Evolutionary conservation across 1,284 basidiomycete species (phyloP), one percentile per base, ranked within the genome.

Genomic region (Caloboletus inedulis): DNA sequence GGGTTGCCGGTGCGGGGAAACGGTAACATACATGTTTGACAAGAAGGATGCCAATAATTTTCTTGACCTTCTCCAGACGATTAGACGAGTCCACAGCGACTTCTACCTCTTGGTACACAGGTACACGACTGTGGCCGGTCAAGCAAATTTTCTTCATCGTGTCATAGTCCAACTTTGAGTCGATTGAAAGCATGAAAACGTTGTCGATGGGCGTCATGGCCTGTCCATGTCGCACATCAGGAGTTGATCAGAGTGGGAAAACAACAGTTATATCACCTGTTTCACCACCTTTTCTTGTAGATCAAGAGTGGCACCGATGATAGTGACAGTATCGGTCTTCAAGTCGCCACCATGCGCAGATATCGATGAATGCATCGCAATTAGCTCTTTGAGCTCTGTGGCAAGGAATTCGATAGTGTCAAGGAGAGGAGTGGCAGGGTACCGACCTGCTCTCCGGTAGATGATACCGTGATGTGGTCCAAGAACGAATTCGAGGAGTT

Each of bases 281-380:
- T 72, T 72, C 27, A 81, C 81, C 9, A 75, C 71, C 66, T 89
- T 89, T 58, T 81, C 82, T 59, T 89, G 85, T 10, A 89, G 65
- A 59, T 88, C 86, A 27, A 90, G 77, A 0, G 88, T 88, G 4
- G 84, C 84, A 16, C 86, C 85, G 30, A 89, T 87, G 61, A 90
- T 89, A 4, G 80, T 83, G 43, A 89, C 84, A 0, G 87, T 89
- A 62, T 89, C 87, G 3, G 77, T 76, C 60, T 85, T 83, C 34
- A 89, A 70, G 61, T 89, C 86, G 19, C 87, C 87, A 3, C 82
- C 83, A 13, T 79, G 78, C 8, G 79, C 69, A 18, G 77, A 80
- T 12, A 68, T 71, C 0, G 71, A 78, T 0, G 81, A 81, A 58
- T 89, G 87, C 74, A 89, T 78, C 13, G 82, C 84, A 55, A 89